Base-by-base conservation (phyloP, 2,329 filamentous ascomycete species). In the Calonectria hawksworthii region DNA sequence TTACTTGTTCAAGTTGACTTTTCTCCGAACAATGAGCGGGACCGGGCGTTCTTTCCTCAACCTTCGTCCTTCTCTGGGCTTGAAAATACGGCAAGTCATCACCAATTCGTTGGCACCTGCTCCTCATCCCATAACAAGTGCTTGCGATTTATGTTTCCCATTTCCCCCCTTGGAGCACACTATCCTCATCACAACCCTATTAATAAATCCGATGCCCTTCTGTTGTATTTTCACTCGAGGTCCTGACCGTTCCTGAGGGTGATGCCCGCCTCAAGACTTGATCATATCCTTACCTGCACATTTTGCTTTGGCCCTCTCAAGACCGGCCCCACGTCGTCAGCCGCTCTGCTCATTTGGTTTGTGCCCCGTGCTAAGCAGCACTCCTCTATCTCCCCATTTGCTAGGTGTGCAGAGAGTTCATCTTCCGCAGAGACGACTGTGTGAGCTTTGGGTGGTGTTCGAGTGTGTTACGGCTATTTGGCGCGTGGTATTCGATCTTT, bases 371-470 rank as follows among this genome's bases (percentile, higher is more conserved):
- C 82, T 86, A 88, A 81, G 77, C 82, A 10, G 85, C 85, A 1
- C 81, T 92, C 2, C 80, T 91, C 65, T 86, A 90, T 18, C 18
- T 92, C 63, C 89, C 89, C 74, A 88, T 92, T 67, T 92, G 88
- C 81, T 92, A 85, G 90, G 89, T 88, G 32, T 92, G 90, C 76
- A 89, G 90, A 26, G 89, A 91, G 80, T 82, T 90, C 54, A 86
- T 92, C 16, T 86, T 87, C 44, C 88, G 90, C 32, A 88, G 86
- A 0, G 87, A 90, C 30, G 90, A 91, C 73, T 89, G 88, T 75
- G 88, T 92, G 51, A 91, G 89, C 76, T 84, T 92, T n/a, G 90
- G 90, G 0, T 92, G 88, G 90, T 91, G 89, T 78, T 92, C 84
- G 86, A 50, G 85, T 82, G 0, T 92, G 89, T 80, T 92, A 90